Base-by-base conservation (phyloP, 805 yeast genomes). In the Spathaspora sp. region DNA sequence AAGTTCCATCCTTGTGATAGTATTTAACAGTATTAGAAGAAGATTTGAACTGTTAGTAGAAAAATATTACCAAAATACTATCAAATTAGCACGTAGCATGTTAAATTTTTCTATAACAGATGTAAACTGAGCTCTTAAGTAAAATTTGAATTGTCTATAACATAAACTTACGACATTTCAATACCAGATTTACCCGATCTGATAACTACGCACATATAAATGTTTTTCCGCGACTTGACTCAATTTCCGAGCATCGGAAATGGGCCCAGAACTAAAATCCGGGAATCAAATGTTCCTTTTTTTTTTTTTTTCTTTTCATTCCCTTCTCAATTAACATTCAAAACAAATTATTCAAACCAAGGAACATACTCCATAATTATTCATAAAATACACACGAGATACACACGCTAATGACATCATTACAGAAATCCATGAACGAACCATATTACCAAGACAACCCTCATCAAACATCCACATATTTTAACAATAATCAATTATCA, bases 381-480 rank as follows among this genome's bases (percentile, higher is more conserved):
- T 19, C 16, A 47, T 11, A 11, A 32, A 28, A 40, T 29, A 39
- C n/a, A 44, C 16, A 45, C 17, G n/a, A 39, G 28, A 10, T 8
- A 16, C 16, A 23, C 23, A 26, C 18, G 53, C 38, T 9, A 64
- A 23, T 63, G 69, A 63, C 70, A 18, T 65, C 70, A n/a, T 59
- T 67, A 52, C 70, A 66, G 42, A 59, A 58, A 42, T 58, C 62
- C 14, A 66, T 65, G 2, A 51, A 54, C 44, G 70, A 67, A 20
- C 49, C 52, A 23, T 68, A 67, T 48, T 69, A 68, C 54, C 65
- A 60, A 46, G 70, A 49, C n/a, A 16, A 29, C n/a, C 52, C 40
- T 26, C 40, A 38, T 12, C 44, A 42, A 40, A 28, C 20, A n/a
- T 6, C 31, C 4, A 14, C 48, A 49, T 26, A 20, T 16, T 23